These are phyloP conservation scores for Fusarium buharicum DNA, from an alignment of 2,329 filamentous ascomycete species.

Conservation along the genomic window DNA sequence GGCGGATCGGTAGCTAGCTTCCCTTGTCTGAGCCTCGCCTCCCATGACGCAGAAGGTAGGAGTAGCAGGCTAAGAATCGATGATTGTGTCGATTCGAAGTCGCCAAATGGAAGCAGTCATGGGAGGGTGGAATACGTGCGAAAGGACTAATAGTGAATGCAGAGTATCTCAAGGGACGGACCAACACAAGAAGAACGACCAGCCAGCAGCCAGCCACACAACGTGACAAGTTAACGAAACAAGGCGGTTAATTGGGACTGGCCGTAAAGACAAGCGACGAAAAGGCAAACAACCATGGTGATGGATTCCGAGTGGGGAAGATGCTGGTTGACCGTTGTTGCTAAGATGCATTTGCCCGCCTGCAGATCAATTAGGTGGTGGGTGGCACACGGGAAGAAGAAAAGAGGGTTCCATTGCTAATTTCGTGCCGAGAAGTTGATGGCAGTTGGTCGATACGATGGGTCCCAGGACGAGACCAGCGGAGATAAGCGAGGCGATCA, in stretches of 20 bases:
- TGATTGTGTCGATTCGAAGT: constrained; percentile 3
- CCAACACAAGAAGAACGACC: constrained; percentile 7
- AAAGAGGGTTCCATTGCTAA: constrained; percentile 28
- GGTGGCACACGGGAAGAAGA: constrained; percentile 40
- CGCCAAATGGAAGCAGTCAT: background rate
- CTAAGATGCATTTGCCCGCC: constrained; percentile 34
- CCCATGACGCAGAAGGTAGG: constrained; percentile 25
- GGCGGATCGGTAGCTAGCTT: constrained; percentile 47
- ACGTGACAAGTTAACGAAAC: constrained; percentile 13
- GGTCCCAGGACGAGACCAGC: constrained; percentile 6
- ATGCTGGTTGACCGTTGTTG: constrained; percentile 35
- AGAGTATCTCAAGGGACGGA: constrained; percentile 8
- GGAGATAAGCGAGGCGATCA: constrained; percentile 39
- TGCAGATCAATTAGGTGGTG: constrained; percentile 43
- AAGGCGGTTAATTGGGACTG: constrained; percentile 4
- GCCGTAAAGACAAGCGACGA: constrained; percentile 6
- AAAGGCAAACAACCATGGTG: constrained; percentile 31
- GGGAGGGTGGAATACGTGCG: background rate
- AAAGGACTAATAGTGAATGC: background rate
- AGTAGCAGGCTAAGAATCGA: background rate
- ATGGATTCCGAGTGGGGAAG: constrained; percentile 38
- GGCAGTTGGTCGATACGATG: constrained; percentile 24
- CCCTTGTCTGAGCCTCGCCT: constrained; percentile 28
- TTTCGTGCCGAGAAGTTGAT: constrained; percentile 31
- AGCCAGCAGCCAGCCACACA: constrained; percentile 2